These are phyloP conservation scores for Alnus rubra DNA, from an alignment of 306 rosid genomes.

Conservation along the genomic window DNA sequence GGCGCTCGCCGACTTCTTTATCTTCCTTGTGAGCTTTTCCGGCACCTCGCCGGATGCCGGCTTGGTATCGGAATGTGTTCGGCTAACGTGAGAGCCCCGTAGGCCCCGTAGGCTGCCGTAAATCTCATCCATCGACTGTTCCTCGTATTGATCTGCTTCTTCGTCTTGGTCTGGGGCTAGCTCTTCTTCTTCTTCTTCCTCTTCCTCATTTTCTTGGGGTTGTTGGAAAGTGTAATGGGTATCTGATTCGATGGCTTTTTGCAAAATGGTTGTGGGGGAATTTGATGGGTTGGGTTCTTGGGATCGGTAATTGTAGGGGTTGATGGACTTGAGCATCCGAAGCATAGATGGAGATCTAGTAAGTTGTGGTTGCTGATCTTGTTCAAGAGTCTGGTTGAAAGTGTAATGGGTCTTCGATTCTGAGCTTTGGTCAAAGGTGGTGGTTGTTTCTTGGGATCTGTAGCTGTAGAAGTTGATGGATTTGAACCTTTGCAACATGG, in stretches of 20 bases:
- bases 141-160: constrained; percentile 12
- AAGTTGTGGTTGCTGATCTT: constrained; percentile 25
- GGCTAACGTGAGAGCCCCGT: constrained; percentile 34
- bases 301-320: constrained; percentile 37
- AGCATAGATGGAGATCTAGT: constrained; percentile 78
- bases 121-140: constrained; percentile 53
- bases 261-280: neutral
- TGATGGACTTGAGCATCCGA: constrained; percentile 69
- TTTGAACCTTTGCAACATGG: constrained; percentile 65
- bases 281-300: constrained; percentile 33
- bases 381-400: constrained; percentile 11
- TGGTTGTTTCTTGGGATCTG: constrained; percentile 45
- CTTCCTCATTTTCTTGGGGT: neutral
- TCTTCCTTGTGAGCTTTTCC: constrained; percentile 58
- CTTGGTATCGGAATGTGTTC: constrained; percentile 62
- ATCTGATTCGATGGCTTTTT: neutral
- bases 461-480: constrained; percentile 57
- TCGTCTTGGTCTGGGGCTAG: neutral
- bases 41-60: constrained; percentile 67
- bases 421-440: no score
- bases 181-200: neutral
- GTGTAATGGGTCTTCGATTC: constrained; percentile 29
- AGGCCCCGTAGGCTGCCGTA: constrained; percentile 50
- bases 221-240: constrained; percentile 18
- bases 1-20: constrained; percentile 79